Evolutionary conservation across 306 rosid genomes (phyloP), one percentile per base, ranked within the genome.

Genomic region (Dryas octopetala): DNA sequence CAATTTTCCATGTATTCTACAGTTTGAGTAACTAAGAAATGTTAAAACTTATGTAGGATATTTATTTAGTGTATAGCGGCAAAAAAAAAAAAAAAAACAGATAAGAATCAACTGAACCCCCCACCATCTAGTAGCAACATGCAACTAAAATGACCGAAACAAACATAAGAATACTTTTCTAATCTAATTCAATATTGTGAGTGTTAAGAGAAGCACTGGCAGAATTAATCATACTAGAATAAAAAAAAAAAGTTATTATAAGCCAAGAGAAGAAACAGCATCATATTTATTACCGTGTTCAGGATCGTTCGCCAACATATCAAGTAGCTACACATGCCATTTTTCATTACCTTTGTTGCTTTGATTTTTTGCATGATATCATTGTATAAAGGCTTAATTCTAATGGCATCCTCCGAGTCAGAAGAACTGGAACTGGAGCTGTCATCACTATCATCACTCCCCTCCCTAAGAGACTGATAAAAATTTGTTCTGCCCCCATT

Each of bases 401-500:
- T 19, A 51, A 46, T 23, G 3, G 47, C 52, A 48, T 62, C 49
- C 28, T 73, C 74, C 40, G 81, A 59, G 13, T 67, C 81, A 23
- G 71, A 63, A 4, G 68, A 66, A 54, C 77, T 79, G 52, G 69
- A 55, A 51, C 53, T 78, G 48, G 78, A 69, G 70, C 62, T 51
- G 47, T 63, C 80, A 13, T 64, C 73, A 49, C 17, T 15, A 45
- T 14, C 38, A 32, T 32, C 66, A 9, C 40, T 13, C 40, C 5
- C 48, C 66, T 55, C 16, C 15, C 8, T 41, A 73, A 49, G 59
- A 64, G 53, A 41, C 46, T 52, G 23, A 57, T 47, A 5, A 50
- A 67, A 50, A 67, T 14, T 52, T 43, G 40, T 47, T 57, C 66
- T 44, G 57, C 50, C 69, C n/a, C 13, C 70, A 53, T 73, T 53